These are phyloP conservation scores for Tolypocladium inflatum DNA, from an alignment of 2,329 filamentous ascomycete genomes.

Conservation along the genomic window DNA sequence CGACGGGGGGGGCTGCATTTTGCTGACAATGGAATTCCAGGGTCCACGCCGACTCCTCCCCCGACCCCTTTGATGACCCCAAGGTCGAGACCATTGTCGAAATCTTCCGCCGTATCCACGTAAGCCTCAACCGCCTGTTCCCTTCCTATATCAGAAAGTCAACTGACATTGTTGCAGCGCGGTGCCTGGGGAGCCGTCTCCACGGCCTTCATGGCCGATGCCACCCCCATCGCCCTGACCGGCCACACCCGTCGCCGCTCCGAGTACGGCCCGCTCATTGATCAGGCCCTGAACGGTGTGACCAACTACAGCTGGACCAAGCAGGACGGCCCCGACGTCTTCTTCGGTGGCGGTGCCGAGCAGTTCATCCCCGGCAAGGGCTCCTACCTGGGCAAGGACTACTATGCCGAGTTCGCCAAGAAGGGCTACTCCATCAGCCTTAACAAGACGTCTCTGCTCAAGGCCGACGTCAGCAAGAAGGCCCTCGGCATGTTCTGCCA, in stretches of 20 bases:
- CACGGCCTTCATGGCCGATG: constrained; percentile 75
- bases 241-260: constrained; percentile 63
- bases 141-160: neutral
- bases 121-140: constrained; percentile 25
- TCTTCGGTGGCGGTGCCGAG: constrained; percentile 75
- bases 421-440: constrained; percentile 62
- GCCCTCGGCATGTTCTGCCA: constrained; percentile 71
- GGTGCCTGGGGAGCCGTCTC: constrained; percentile 59
- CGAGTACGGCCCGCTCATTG: constrained; percentile 62
- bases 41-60: constrained; percentile 69
- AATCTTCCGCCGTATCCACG: constrained; percentile 61
- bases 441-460: constrained; percentile 63
- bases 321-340: constrained; percentile 66
- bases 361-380: constrained; percentile 59
- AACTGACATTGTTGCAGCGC: constrained; percentile 17
- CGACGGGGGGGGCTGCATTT: neutral
- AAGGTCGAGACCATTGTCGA: constrained; percentile 80
- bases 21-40: constrained; percentile 15
- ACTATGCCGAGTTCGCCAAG: constrained; percentile 68
- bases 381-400: constrained; percentile 63
- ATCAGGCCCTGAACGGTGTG: constrained; percentile 66
- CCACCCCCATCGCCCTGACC: constrained; percentile 67
- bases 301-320: constrained; percentile 76
- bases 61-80: constrained; percentile 67
- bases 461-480: constrained; percentile 46